These are phyloP conservation scores for Citeromyces matritensis DNA, from an alignment of 805 yeast genomes.

Conservation along the genomic window DNA sequence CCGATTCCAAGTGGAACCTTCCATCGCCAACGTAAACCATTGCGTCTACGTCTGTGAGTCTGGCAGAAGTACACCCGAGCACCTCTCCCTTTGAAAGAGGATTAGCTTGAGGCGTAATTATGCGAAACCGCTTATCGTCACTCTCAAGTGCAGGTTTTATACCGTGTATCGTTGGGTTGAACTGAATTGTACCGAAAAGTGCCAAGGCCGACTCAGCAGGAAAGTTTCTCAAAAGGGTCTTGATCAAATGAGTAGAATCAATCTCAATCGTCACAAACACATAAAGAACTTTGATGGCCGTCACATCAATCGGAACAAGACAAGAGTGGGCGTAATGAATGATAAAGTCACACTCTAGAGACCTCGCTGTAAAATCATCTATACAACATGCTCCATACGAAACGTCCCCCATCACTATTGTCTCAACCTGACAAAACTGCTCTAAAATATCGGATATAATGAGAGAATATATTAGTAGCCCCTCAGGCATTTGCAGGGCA, in stretches of 20 bases:
- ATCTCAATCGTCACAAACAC: conserved; percentile 89
- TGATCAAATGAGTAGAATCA: conserved; percentile 68
- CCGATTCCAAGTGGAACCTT: conserved; percentile 84
- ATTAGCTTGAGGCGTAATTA: conserved; percentile 79
- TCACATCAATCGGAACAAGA: conserved; percentile 86
- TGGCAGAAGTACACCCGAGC: conserved; percentile 88
- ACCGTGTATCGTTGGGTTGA: conserved; percentile 86
- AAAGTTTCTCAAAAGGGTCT: conserved; percentile 65
- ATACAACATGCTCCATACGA: conserved; percentile 98
- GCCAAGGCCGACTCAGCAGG: conserved; percentile 52
- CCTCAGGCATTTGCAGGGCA: conserved; percentile 97
- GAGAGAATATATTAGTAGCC: conserved; percentile 75
- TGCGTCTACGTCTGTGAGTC: conserved; percentile 53
- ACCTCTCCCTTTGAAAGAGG: conserved; percentile 95
- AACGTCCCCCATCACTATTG: conserved; percentile 95
- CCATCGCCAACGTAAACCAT: conserved; percentile 95
- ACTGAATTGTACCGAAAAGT: conserved; percentile 90
- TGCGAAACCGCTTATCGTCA: conserved; percentile 29
- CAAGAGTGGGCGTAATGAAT: conserved; percentile 97
- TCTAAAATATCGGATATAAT: conserved; percentile 85
- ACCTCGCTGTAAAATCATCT: conserved; percentile 88
- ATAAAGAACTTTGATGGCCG: conserved; percentile 82
- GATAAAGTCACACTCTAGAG: conserved; percentile 86
- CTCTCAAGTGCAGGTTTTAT: conserved; percentile 36
- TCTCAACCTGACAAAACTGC: conserved; percentile 79